Evolutionary conservation across 768 basidiomycete genomes (phyloP).

Genomic region (Hemileccinum impolitum): DNA sequence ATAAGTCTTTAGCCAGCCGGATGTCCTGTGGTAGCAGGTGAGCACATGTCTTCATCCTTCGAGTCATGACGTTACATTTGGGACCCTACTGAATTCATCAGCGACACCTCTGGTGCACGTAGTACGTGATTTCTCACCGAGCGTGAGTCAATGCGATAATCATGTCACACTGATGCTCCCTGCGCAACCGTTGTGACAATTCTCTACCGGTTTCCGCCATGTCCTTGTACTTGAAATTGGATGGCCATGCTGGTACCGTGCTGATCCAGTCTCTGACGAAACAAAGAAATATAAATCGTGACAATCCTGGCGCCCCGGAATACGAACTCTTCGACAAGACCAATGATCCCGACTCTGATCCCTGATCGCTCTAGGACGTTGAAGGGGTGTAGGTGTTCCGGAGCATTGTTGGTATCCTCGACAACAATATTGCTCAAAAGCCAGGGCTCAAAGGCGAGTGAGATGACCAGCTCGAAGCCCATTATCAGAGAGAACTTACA

Average conservation of each 20-base stretch:
- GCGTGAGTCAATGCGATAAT: slow-evolving; percentile 86
- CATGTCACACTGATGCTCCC: slow-evolving; percentile 70
- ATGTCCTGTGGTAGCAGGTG: slow-evolving; percentile 53
- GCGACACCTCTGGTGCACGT: neutral
- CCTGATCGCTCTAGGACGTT: slow-evolving; percentile 67
- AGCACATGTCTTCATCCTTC: slow-evolving; percentile 1
- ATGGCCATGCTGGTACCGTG: slow-evolving; percentile 84
- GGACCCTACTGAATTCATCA: slow-evolving; percentile 20
- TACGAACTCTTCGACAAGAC: slow-evolving; percentile 78
- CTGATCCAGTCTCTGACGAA: slow-evolving; percentile 77
- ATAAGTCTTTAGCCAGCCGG: slow-evolving; percentile 59
- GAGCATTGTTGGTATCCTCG: slow-evolving; percentile 56
- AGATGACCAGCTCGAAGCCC: neutral
- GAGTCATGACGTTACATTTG: slow-evolving; percentile 24
- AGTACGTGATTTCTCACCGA: slow-evolving; percentile 41
- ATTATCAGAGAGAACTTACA: slow-evolving; percentile 39
- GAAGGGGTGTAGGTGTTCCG: slow-evolving; percentile 59
- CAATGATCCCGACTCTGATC: slow-evolving; percentile 74
- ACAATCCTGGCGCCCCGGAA: neutral
- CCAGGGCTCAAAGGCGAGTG: slow-evolving; percentile 62
- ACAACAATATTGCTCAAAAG: slow-evolving; percentile 85
- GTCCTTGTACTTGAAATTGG: slow-evolving; percentile 69
- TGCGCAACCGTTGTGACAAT: slow-evolving; percentile 70
- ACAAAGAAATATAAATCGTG: neutral
- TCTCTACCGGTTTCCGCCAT: slow-evolving; percentile 73